Conservation (phyloP, 495 filamentous ascomycete genomes). For the Penicillium atrosanguineum region DNA sequence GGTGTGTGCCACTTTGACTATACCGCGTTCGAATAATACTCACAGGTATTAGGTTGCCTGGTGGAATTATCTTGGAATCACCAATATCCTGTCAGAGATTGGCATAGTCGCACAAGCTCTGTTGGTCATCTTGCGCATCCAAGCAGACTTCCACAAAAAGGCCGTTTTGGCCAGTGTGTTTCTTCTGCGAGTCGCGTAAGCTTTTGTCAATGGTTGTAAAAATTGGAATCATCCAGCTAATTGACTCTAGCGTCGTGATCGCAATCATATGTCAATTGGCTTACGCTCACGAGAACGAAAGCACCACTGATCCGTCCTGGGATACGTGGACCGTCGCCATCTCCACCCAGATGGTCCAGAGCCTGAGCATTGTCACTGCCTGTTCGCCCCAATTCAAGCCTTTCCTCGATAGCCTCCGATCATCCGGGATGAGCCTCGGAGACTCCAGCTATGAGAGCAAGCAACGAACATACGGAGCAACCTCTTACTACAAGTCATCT, state of each 20-base stretch:
- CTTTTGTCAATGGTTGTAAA: background rate
- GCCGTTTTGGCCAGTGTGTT: slow-evolving; percentile 31
- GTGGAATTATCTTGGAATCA: slow-evolving; percentile 38
- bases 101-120: slow-evolving; percentile 38
- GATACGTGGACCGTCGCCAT: slow-evolving; percentile 30
- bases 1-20: slow-evolving; percentile 19
- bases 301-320: slow-evolving; percentile 19
- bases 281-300: slow-evolving; percentile 16
- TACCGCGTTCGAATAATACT: background rate
- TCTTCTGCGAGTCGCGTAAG: slow-evolving; percentile 36
- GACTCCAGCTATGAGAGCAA: slow-evolving; percentile 19
- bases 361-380: slow-evolving; percentile 39
- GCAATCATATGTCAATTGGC: slow-evolving; percentile 34
- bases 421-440: slow-evolving; percentile 39
- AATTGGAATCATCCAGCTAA: background rate
- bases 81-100: slow-evolving; percentile 43
- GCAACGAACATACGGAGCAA: slow-evolving; percentile 13
- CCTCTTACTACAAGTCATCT: slow-evolving; percentile 3
- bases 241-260: slow-evolving; percentile 25
- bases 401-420: slow-evolving; percentile 43
- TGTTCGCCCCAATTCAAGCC: slow-evolving; percentile 48
- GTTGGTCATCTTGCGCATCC: slow-evolving; percentile 34
- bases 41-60: slow-evolving; percentile 27
- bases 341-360: slow-evolving; percentile 35
- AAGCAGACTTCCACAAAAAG: slow-evolving; percentile 31